These are phyloP conservation scores for Rhizophagus clarus DNA, from an alignment of 192 early-diverging fungal species.

Conservation along the genomic window DNA sequence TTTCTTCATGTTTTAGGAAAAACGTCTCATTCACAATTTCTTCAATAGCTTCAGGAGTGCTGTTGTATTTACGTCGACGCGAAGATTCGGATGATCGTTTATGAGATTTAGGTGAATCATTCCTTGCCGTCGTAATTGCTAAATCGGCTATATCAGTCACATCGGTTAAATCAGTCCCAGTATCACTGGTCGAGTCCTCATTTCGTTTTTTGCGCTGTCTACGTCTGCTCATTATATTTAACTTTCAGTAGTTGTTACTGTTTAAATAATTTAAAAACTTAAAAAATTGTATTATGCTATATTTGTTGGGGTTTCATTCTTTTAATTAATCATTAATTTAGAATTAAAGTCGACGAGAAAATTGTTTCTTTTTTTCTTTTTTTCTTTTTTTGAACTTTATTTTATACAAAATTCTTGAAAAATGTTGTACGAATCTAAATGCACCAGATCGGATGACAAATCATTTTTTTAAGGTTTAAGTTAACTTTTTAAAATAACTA, in stretches of 20 bases:
- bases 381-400: too few species aligned
- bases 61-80: not conserved
- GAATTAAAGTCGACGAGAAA: too few species aligned
- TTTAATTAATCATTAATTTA: too few species aligned
- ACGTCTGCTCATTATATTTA: not conserved
- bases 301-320: too few species aligned
- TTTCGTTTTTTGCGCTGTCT: not conserved
- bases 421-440: too few species aligned
- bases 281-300: too few species aligned
- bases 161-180: not conserved
- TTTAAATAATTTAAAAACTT: not conserved
- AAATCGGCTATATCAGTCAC: not conserved
- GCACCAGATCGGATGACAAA: too few species aligned
- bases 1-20: slow-evolving; percentile 29
- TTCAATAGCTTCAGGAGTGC: slow-evolving; percentile 9
- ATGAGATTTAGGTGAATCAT: not conserved
- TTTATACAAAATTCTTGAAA: too few species aligned
- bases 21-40: slow-evolving; percentile 19
- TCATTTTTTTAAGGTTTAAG: too few species aligned
- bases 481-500: too few species aligned
- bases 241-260: not conserved
- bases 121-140: not conserved
- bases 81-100: not conserved
- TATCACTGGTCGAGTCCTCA: not conserved
- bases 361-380: too few species aligned